Base-by-base conservation (phyloP, 805 yeast species). In the Komagataella kurtzmanii region DNA sequence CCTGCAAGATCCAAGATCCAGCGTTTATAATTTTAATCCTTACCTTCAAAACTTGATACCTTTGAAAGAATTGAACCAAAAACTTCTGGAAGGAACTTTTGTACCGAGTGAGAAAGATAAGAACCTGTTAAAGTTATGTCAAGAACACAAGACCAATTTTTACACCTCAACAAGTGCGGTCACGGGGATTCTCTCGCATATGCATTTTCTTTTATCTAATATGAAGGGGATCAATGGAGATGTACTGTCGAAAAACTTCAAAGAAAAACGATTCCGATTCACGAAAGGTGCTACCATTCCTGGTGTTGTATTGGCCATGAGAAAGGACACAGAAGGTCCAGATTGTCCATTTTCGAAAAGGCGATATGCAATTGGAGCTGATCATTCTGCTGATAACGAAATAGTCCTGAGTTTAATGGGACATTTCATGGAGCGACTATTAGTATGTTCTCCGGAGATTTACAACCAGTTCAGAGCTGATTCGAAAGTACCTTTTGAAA, bases 101-200 rank as follows among this genome's bases (percentile, higher is more conserved):
- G 74, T 81, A 7, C 75, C 88, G 0, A 81, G 95, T 0, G 77
- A 86, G 3, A 77, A 77, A 58, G 97, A 91, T 67, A 54, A 61
- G 10, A 60, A 59, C 0, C 69, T 91, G 48, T 58, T 76, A 1
- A 51, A 69, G 3, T 63, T 84, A 7, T 81, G 91, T 7, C 45
- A 47, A 6, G 48, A 50, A 2, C 48, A 19, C 53, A 49, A 58
- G 57, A 46, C 70, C 58, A 61, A 64, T 52, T 91, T 73, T 61
- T 78, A 76, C 53, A 85, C 95, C 1, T 88, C 97, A 1, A 89
- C 98, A 0, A 85, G 95, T 17, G 85, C 96, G 1, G 76, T 91
- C 86, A 90, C 98, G 0, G 73, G 82, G 1, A 66, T 82, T 0
- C 71, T 91, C 47, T 72, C 81, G 3, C 95, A 89, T 49, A 69